Conservation (phyloP, 192 early-diverging fungal species). For the Backusella westeae region DNA sequence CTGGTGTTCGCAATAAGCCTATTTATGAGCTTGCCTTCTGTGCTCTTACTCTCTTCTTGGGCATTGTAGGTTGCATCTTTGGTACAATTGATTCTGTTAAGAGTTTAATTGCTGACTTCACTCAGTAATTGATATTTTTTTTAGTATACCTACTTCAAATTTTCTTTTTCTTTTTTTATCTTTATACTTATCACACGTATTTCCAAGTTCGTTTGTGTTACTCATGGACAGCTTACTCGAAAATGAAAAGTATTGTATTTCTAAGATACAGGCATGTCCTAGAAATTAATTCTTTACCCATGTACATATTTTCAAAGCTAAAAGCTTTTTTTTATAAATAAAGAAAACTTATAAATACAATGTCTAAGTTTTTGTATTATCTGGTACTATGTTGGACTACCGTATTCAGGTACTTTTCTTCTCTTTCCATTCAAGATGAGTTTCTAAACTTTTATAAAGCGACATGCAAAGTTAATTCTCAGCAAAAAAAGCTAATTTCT, state of each 20-base stretch:
- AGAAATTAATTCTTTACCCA: background rate
- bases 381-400: too few relatives aligned
- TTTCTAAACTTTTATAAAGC: background rate
- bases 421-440: background rate
- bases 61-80: conserved; percentile 59
- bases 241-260: background rate
- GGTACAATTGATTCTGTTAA: conserved; percentile 67
- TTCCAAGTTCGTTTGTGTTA: background rate
- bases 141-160: background rate
- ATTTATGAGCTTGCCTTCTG: conserved; percentile 49
- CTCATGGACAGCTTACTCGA: background rate
- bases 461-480: background rate
- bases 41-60: conserved; percentile 56
- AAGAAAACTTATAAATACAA: background rate
- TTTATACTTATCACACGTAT: background rate
- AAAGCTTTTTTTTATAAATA: background rate
- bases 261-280: background rate
- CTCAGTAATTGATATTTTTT: background rate
- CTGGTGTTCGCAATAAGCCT: conserved; percentile 47
- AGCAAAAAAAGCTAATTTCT: background rate
- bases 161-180: background rate
- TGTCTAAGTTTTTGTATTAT: background rate
- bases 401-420: background rate
- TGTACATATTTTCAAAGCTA: background rate
- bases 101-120: conserved; percentile 36